Evolutionary conservation across 495 filamentous ascomycete genomes (phyloP).

Genomic region (Terfezia claveryi): DNA sequence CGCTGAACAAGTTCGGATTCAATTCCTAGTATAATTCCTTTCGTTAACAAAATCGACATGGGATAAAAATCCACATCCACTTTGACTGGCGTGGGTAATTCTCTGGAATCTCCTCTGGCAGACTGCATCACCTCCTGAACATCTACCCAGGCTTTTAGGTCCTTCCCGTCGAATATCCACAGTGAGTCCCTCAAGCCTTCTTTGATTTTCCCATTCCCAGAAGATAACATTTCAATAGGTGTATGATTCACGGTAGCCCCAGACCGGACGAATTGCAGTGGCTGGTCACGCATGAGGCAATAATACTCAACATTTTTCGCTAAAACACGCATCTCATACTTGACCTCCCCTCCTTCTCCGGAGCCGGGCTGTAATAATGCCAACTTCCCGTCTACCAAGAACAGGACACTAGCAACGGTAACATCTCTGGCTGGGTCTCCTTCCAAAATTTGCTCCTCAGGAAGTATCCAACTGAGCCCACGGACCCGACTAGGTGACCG

Average conservation of each 20-base stretch:
- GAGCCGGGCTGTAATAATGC: conserved; percentile 72
- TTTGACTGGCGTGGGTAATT: conserved; percentile 41
- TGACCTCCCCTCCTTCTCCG: conserved; percentile 52
- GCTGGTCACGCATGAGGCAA: conserved; percentile 70
- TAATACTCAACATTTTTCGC: conserved; percentile 89
- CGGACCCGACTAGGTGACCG: conserved; percentile 78
- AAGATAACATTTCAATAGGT: conserved; percentile 9
- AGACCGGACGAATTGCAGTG: conserved; percentile 8
- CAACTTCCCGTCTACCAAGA: conserved; percentile 88
- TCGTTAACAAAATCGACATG: conserved; percentile 58
- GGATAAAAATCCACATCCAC: conserved; percentile 78
- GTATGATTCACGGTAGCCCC: not conserved
- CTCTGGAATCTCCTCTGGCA: conserved; percentile 35
- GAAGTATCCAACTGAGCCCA: conserved; percentile 85
- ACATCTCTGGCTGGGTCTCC: conserved; percentile 34
- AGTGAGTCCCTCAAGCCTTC: conserved; percentile 59
- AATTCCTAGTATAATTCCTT: conserved; percentile 72
- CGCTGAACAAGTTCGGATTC: conserved; percentile 84
- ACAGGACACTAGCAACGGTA: conserved; percentile 75
- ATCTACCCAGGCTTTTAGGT: conserved; percentile 48
- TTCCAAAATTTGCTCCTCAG: conserved; percentile 14
- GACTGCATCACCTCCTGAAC: conserved; percentile 61
- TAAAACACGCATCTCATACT: conserved; percentile 67
- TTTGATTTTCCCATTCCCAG: conserved; percentile 17
- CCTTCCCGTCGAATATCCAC: conserved; percentile 75